Evolutionary conservation across 1,139 yeast genomes (phyloP), one percentile per base, ranked within the genome.

Genomic region (Blastobotrys serpentis): DNA sequence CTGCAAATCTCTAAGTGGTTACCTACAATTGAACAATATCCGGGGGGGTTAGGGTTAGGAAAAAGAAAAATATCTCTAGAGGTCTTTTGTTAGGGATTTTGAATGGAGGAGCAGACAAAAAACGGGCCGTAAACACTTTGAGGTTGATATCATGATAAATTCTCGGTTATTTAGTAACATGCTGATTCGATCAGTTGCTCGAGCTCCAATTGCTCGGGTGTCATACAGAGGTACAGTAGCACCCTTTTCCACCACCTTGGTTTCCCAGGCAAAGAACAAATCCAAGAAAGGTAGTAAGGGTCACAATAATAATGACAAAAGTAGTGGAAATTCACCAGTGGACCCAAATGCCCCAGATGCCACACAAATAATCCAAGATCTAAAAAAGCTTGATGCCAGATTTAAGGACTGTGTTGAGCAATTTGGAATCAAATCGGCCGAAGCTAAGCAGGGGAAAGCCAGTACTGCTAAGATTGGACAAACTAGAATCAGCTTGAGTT

Each of bases 401-500:
- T 42, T 50, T 26, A 47, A 47, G 38, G 51, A 50, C 30, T 30
- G 51, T 10, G 43, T 50, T 16, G 32, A 50, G 29, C 50, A 47
- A 38, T 50, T 50, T 25, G 36, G 25, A 8, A 42, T 50, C 47
- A 44, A 42, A 37, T 39, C 53, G 16, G 43, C 49, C 22, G 50
- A 47, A 33, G 41, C 44, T 18, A 45, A 45, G 32, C 53, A 50
- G 43, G 53, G 53, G 34, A 44, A 42, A 42, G 50, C 51, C 21
- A 44, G 42, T 16, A 34, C 47, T 6, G 42, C 29, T 22, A 50
- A 47, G 33, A 47, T 50, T 29, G 53, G 51, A 19, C 48, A 40
- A 13, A 43, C 48, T 40, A 23, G 47, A 30, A 44, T 50, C 40
- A 37, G 42, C n/a, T 33, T 50, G 34, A 47, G 48, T 16, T 30